Evolutionary conservation across 2,329 filamentous ascomycete species (phyloP).

Genomic region (Gliomastix tumulicola): DNA sequence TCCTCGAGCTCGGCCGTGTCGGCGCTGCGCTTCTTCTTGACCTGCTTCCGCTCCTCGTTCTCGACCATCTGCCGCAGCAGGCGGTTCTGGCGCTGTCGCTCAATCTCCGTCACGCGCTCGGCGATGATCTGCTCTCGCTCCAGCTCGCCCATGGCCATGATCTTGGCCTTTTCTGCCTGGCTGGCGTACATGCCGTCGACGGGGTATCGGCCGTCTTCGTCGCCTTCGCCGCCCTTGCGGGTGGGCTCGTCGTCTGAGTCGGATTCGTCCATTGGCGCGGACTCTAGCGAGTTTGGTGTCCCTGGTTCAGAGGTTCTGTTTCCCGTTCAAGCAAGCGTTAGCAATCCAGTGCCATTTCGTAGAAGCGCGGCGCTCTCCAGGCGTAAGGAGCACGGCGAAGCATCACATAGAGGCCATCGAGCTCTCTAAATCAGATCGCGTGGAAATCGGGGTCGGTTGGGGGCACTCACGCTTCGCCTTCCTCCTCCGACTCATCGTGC

Average conservation of each 20-base stretch:
- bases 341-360: no score
- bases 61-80: conserved; percentile 74
- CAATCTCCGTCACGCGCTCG: conserved; percentile 76
- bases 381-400: no score
- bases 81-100: conserved; percentile 74
- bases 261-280: conserved; percentile 85
- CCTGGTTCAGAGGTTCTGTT: conserved; percentile 4
- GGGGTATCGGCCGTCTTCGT: conserved; percentile 65
- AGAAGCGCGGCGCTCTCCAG: no score
- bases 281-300: conserved; percentile 66
- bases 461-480: conserved; percentile 37
- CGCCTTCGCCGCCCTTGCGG: conserved; percentile 34
- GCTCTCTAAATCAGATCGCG: no score
- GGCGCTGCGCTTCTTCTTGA: conserved; percentile 69
- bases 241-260: conserved; percentile 53
- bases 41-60: conserved; percentile 48
- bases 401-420: no score
- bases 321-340: background rate
- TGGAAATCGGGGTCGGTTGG: no score
- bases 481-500: conserved; percentile 49
- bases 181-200: conserved; percentile 81
- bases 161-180: conserved; percentile 65
- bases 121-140: conserved; percentile 86
- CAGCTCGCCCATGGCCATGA: conserved; percentile 83
- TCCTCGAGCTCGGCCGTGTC: conserved; percentile 74